Evolutionary conservation across 2,329 filamentous ascomycete species (phyloP), one percentile per base, ranked within the genome.

Genomic region (Pseudofabraea citricarpa): DNA sequence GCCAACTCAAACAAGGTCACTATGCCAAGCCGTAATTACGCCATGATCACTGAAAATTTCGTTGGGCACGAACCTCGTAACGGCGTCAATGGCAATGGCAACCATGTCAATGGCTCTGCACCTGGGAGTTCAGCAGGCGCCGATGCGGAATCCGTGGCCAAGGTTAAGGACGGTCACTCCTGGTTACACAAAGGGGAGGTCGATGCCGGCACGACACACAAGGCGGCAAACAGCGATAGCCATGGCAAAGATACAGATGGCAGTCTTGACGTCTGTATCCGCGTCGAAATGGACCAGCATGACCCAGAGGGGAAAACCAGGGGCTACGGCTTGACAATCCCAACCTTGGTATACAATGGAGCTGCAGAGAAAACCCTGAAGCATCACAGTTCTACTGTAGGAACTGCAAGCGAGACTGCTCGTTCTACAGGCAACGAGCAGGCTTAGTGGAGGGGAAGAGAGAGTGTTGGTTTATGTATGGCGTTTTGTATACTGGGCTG

Each of bases 11-110:
- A 96, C 65, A 77, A 87, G 51, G 86, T 88, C 49, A 96, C 90
- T 9, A 96, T 96, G 65, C 81, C 95, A 2, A 90, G 89, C 52
- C 81, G 93, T 19, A 98, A 98, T 63, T 98, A 88, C 75, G 91
- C 91, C 57, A 84, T 87, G 32, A 83, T 98, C 47, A 85, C 87
- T 15, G 87, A 95, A 63, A 96, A 95, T 64, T 81, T 83, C n/a
- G 87, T 78, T 23, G 41, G 7, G 32, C 36, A 4, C 39, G 19
- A 32, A 29, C 75, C 74, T 7, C 65, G 64, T n/a, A 70, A 71
- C 8, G 74, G 73, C 15, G 65, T 53, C 10, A 48, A 46, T 16
- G 39, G 40, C 51, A 57, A 46, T n/a, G 47, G 63, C 10, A 36
- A 46, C 7, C 47, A 42, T 36, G 47, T 46, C 18, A 36, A 40